Conservation (phyloP, 495 filamentous ascomycete species). For the Podospora appendiculata region DNA sequence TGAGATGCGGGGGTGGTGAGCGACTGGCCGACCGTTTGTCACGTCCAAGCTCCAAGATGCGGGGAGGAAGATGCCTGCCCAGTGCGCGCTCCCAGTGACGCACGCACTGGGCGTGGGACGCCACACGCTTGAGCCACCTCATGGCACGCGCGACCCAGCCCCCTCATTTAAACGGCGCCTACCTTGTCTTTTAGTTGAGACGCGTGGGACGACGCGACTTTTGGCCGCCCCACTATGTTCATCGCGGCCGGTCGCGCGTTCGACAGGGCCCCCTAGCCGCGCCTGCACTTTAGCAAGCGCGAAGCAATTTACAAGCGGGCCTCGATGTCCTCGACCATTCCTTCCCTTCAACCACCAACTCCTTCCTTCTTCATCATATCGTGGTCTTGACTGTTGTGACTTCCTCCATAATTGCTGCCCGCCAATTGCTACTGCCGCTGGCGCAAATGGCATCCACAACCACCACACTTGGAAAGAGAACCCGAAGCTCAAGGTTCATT, state of each 20-base stretch:
- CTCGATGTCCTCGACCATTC: neutral
- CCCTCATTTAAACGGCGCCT: neutral
- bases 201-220: slow-evolving; percentile 10
- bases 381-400: neutral
- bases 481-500: slow-evolving; percentile 41
- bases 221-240: slow-evolving; percentile 5
- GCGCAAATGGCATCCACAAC: slow-evolving; percentile 53
- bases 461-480: slow-evolving; percentile 58
- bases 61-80: no score
- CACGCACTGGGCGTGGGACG: neutral
- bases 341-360: neutral
- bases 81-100: neutral
- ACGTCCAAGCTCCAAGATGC: no score
- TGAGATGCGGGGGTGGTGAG: neutral
- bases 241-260: slow-evolving; percentile 19
- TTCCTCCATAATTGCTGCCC: slow-evolving; percentile 17
- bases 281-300: slow-evolving; percentile 3
- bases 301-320: slow-evolving; percentile 8
- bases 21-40: neutral
- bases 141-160: neutral
- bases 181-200: slow-evolving; percentile 14
- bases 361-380: slow-evolving; percentile 4
- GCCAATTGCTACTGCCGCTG: slow-evolving; percentile 11
- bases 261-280: neutral
- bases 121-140: neutral